Percentiles rank a stretch among this genome's conserved stretches.
Conservation (phyloP, 768 basidiomycete species). For the Tricholoma sp. region DNA sequence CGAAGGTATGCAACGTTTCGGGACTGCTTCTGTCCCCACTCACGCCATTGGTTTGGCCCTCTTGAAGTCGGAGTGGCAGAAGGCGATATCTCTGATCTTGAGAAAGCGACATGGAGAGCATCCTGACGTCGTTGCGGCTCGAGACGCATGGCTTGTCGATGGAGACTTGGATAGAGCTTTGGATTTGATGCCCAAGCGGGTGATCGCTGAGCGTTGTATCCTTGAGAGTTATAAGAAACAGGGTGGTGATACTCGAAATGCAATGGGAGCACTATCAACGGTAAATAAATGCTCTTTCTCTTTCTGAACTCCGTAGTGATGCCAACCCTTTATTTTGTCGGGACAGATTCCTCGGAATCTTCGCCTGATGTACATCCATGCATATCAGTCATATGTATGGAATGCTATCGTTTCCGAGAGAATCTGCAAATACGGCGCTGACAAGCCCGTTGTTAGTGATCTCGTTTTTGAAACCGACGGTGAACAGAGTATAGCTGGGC, state of each 20-base stretch:
- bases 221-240: conserved; percentile 87
- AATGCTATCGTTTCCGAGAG: conserved; percentile 96
- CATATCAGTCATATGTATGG: conserved; percentile 98
- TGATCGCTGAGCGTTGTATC: conserved; percentile 90
- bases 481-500: conserved; percentile 25
- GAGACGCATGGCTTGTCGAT: conserved; percentile 87
- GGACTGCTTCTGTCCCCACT: conserved; percentile 93
- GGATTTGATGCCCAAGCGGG: conserved; percentile 80
- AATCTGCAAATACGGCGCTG: conserved; percentile 68
- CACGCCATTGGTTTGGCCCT: conserved; percentile 91
- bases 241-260: conserved; percentile 71
- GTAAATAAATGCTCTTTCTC: conserved; percentile 34
- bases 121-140: conserved; percentile 79
- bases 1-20: conserved; percentile 94
- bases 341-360: conserved; percentile 89
- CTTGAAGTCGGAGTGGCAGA: conserved; percentile 85
- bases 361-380: conserved; percentile 96
- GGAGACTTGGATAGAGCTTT: conserved; percentile 77
- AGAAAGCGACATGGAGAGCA: conserved; percentile 85
- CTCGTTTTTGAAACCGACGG: conserved; percentile 66
- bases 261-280: conserved; percentile 82
- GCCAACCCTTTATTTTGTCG: background rate
- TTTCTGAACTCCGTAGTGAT: conserved; percentile 1
- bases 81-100: conserved; percentile 79
- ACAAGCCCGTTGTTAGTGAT: conserved; percentile 79